A percentile compares a stretch with the other conserved stretches of the same genome.
Conservation (phyloP, 2,329 filamentous ascomycete genomes). For the Alternaria solani region DNA sequence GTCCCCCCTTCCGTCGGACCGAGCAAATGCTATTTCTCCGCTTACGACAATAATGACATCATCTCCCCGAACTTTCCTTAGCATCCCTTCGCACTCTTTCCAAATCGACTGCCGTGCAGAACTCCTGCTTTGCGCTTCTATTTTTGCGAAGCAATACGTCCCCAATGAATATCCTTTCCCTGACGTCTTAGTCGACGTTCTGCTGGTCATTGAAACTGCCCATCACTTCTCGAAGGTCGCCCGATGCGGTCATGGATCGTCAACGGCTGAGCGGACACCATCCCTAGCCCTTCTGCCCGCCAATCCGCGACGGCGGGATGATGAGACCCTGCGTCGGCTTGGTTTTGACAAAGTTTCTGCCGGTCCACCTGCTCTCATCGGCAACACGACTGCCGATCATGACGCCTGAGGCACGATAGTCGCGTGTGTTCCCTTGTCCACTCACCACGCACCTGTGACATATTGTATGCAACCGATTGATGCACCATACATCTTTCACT, state of each 20-base stretch:
- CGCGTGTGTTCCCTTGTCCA: conserved; percentile 14
- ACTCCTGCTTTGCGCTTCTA: conserved; percentile 31
- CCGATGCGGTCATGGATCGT: conserved; percentile 32
- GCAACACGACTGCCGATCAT: conserved; percentile 37
- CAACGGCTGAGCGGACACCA: conserved; percentile 29
- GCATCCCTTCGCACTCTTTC: conserved; percentile 13
- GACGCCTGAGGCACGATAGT: conserved; percentile 37
- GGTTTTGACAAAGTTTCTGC: conserved; percentile 33
- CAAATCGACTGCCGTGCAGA: conserved; percentile 18
- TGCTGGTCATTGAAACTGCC: conserved; percentile 17
- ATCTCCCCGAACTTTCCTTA: conserved; percentile 11
- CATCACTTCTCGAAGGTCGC: conserved; percentile 26
- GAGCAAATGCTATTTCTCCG: conserved; percentile 18
- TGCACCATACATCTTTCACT: conserved; percentile 8
- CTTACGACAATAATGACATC: conserved; percentile 37
- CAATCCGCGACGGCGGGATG: conserved; percentile 29
- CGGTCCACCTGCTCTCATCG: conserved; percentile 25
- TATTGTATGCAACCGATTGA: neutral
- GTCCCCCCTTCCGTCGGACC: conserved; percentile 2
- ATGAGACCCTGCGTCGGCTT: conserved; percentile 38
- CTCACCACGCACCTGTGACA: conserved; percentile 15
- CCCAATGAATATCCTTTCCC: conserved; percentile 23
- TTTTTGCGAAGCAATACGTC: conserved; percentile 25
- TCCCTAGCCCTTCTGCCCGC: conserved; percentile 25
- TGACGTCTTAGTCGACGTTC: conserved; percentile 17